Base-by-base conservation (phyloP, 768 basidiomycete species). In the Hericium coralloides region DNA sequence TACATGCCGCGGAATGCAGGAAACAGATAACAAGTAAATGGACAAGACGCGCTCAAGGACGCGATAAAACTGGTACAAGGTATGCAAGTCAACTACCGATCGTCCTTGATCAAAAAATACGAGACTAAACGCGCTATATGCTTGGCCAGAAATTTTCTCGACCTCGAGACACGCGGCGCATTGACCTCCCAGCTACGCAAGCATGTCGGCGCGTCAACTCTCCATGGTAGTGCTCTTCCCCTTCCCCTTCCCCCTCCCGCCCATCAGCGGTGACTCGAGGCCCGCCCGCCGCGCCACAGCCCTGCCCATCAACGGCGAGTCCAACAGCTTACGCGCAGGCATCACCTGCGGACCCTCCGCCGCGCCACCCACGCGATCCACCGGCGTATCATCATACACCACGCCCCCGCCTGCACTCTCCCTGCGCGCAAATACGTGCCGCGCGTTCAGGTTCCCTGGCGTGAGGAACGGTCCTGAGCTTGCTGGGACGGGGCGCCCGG, bases 301-400 rank as follows among this genome's bases (percentile, higher is more conserved):
- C 6, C 53, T n/a, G 22, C 53, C 53, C 53, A 54, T 54, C 39
- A 54, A 25, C 53, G 53, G 53, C 39, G 53, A 54, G 15, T 54
- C 53, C 39, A 54, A 23, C 38, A 53, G 17, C 18, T 39, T 20
- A 4, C 38, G 36, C 38, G 43, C n/a, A 14, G 22, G 38, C 53
- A 43, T 20, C 6, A 31, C 31, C 4, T 31, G 31, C 37, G 52
- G 14, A 15, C 20, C 53, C 37, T 26, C 41, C 12, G 53, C 39
- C 3, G 39, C 39, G 18, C 39, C 18, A 15, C n/a, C 53, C 22
- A 23, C 18, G 8, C 53, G 18, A 41, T 41, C 41, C 38, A 45
- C 53, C 10, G 53, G 53, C 41, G 53, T 54, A 23, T 54, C 53
- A 39, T 54, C 41, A 18, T 54, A 17, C 20, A n/a, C 18, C 41